Percentiles rank a stretch among this genome's conserved stretches.
These are phyloP conservation scores for Penicillium sp. DNA, from an alignment of 2,329 filamentous ascomycete species.

Conservation along the genomic window DNA sequence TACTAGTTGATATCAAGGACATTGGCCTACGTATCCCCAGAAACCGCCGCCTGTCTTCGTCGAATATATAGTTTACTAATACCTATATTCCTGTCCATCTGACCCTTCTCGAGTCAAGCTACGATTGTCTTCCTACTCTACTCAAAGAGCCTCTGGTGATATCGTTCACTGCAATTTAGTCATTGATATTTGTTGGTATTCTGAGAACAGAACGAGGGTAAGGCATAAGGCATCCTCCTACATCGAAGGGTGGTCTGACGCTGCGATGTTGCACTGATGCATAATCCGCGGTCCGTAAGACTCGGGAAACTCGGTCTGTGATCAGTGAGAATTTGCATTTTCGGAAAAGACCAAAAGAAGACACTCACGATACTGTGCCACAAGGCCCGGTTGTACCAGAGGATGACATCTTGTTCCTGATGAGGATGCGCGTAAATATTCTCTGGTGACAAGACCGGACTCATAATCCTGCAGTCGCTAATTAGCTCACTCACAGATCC, in stretches of 20 bases:
- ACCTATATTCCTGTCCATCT: no score
- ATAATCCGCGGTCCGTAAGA: neutral
- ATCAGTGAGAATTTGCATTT: neutral
- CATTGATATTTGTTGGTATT: no score
- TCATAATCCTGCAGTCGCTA: neutral
- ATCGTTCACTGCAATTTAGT: no score
- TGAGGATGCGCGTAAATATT: constrained; percentile 35
- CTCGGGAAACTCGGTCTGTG: neutral
- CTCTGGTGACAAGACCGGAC: neutral
- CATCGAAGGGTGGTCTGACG: neutral
- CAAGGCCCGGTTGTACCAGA: constrained; percentile 46
- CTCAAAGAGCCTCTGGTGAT: no score
- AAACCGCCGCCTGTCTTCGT: no score
- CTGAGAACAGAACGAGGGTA: no score
- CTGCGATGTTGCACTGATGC: neutral
- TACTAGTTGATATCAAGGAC: no score
- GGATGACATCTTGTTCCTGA: constrained; percentile 44
- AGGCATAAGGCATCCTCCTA: no score
- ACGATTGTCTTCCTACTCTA: no score
- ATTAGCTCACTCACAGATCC: neutral
- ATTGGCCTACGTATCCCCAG: no score
- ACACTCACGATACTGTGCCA: constrained; percentile 45
- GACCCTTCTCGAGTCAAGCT: no score
- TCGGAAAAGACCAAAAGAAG: neutral
- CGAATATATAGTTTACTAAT: no score